Base-by-base conservation (phyloP, 306 rosid genomes). In the Cicer cuneatum region DNA sequence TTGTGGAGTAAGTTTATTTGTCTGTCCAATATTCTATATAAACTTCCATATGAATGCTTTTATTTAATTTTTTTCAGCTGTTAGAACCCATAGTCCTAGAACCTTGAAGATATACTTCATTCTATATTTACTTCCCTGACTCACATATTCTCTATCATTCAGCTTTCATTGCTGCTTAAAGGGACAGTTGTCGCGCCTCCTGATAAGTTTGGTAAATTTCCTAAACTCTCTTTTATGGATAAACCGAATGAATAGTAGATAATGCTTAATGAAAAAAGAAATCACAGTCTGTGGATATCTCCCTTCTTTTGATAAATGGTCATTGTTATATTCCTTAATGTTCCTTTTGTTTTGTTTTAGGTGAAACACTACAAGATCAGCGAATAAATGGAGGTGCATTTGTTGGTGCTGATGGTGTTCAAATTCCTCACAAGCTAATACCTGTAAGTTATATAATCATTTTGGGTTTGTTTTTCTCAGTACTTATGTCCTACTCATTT, bases 171-270 rank as follows among this genome's bases (percentile, higher is more conserved):
- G 86, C 88, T 94, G 67, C 84, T 94, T 76, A 94, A 92, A 86
- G 99, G 99, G 78, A 90, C 97, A 54, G 95, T 94, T 69, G 90
- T 94, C 66, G 99, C 99, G 7, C 97, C 99, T 43, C 99, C 99
- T 7, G 98, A 94, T 79, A 94, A 88, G 82, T 94, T 90, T 85
- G 98, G 98, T 94, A 87, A 84, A 61, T 79, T 59, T 75, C 43
- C 84, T 83, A 64, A 19, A 11, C 76, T 68, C 73, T 63, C 43
- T 58, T 84, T 70, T 64, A 13, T 68, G 56, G 21, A 64, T 46
- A 57, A 75, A 40, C 64, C 66, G 52, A 56, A 69, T 11, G 43
- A 58, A 33, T 75, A 62, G 66, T 59, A 42, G 58, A 70, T 74
- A 24, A 41, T 51, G 59, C 65, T 74, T 29, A 33, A 14, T 54